A percentile compares a stretch with the other conserved stretches of the same genome.
Evolutionary conservation across 2,329 filamentous ascomycete species (phyloP).

Genomic region (Cladosporium sp.): DNA sequence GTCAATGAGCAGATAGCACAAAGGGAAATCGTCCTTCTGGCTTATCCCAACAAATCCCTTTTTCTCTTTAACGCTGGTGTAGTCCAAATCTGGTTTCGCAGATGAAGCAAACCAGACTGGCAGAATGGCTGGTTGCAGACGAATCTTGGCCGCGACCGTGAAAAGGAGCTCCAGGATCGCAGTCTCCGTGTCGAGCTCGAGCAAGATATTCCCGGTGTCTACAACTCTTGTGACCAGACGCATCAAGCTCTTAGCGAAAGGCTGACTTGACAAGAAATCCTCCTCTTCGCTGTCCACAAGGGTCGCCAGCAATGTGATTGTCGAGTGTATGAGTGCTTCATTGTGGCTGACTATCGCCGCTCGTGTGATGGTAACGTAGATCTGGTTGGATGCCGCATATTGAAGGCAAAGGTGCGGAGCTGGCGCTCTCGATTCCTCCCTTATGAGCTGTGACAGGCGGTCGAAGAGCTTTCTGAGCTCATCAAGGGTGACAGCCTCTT

Average conservation of each 20-base stretch:
- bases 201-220: constrained; percentile 69
- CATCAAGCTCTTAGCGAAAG: constrained; percentile 85
- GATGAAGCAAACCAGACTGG: constrained; percentile 82
- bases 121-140: constrained; percentile 82
- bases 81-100: constrained; percentile 37
- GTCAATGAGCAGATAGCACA: constrained; percentile 94
- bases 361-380: constrained; percentile 86
- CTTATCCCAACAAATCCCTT: constrained; percentile 80
- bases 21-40: constrained; percentile 86
- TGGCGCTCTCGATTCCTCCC: constrained; percentile 84
- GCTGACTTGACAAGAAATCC: constrained; percentile 82
- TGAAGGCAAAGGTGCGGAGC: constrained; percentile 88
- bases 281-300: constrained; percentile 96
- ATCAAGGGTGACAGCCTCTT: constrained; percentile 54
- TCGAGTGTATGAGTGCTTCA: constrained; percentile 81
- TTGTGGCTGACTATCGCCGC: constrained; percentile 84
- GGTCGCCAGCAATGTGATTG: constrained; percentile 83
- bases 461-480: constrained; percentile 57
- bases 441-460: constrained; percentile 67
- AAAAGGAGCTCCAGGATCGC: constrained; percentile 92
- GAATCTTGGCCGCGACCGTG: constrained; percentile 94
- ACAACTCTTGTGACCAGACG: constrained; percentile 80
- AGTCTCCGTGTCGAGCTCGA: constrained; percentile 79
- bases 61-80: constrained; percentile 51
- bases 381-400: constrained; percentile 81